Evolutionary conservation across 2,329 filamentous ascomycete species (phyloP).

Genomic region (Aspergillus brunneoviolaceus): DNA sequence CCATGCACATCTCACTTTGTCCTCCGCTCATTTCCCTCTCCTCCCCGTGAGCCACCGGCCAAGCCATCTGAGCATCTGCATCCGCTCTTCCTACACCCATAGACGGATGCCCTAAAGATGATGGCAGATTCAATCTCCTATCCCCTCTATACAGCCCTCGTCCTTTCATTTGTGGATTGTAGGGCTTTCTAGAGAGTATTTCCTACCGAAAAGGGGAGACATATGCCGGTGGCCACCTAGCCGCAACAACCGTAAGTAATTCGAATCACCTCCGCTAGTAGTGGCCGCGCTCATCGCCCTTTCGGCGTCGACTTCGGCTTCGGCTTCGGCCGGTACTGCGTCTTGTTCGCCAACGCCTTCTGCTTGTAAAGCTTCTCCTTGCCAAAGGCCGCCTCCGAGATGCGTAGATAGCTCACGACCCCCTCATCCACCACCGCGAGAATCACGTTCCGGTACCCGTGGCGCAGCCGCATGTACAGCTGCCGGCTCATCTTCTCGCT

Average conservation of each 20-base stretch:
- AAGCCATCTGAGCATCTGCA: slow-evolving; percentile 40
- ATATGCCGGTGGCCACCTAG: slow-evolving; percentile 8
- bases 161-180: slow-evolving; percentile 22
- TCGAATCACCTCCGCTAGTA: no score
- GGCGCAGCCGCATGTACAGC: slow-evolving; percentile 75
- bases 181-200: slow-evolving; percentile 24
- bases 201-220: slow-evolving; percentile 23
- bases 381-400: slow-evolving; percentile 77
- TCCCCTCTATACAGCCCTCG: slow-evolving; percentile 28
- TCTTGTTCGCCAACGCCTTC: slow-evolving; percentile 32
- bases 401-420: slow-evolving; percentile 79
- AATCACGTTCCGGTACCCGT: slow-evolving; percentile 80
- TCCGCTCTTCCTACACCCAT: slow-evolving; percentile 33
- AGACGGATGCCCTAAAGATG: slow-evolving; percentile 50
- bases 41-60: background rate
- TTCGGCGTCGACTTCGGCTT: slow-evolving; percentile 9
- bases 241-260: background rate
- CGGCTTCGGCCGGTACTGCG: slow-evolving; percentile 29
- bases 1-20: background rate
- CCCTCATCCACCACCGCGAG: slow-evolving; percentile 88
- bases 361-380: slow-evolving; percentile 68
- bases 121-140: slow-evolving; percentile 42
- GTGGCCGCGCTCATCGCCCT: no score
- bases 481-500: slow-evolving; percentile 49
- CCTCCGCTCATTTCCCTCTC: background rate